Conservation (phyloP, 768 basidiomycete species). For the Pisolithus albus region DNA sequence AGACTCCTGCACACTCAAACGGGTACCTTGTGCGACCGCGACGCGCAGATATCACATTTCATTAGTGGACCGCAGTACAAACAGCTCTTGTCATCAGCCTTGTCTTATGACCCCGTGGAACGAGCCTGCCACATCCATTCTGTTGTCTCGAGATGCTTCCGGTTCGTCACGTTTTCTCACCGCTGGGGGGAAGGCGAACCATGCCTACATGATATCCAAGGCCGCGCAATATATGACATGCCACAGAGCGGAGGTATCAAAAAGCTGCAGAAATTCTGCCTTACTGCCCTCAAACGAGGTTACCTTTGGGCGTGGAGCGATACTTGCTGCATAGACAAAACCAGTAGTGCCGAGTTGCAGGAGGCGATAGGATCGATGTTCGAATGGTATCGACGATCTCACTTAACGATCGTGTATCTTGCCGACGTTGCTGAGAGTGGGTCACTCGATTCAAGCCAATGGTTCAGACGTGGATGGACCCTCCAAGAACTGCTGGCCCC, state of each 20-base stretch:
- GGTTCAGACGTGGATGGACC: slow-evolving; percentile 4
- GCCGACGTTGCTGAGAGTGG: background rate
- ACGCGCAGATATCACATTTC: background rate
- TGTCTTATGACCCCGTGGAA: background rate
- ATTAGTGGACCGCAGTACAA: background rate
- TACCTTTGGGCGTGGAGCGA: slow-evolving; percentile 2
- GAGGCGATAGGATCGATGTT: slow-evolving; percentile 2
- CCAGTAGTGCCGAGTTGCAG: background rate
- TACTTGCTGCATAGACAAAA: slow-evolving; percentile 6
- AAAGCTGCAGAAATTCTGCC: slow-evolving; percentile 1
- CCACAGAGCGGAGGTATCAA: background rate
- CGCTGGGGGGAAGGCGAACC: slow-evolving; percentile 2
- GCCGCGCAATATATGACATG: background rate
- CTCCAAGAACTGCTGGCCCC: slow-evolving; percentile 5
- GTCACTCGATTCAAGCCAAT: background rate
- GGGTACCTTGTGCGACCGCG: no score
- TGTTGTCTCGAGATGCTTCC: background rate
- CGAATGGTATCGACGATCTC: slow-evolving; percentile 1
- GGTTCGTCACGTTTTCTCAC: slow-evolving; percentile 2
- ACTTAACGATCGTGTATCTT: slow-evolving; percentile 1
- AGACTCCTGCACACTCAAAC: background rate
- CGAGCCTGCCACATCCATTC: background rate
- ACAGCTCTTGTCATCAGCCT: no score
- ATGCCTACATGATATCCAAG: background rate
- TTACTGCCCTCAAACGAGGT: background rate